A percentile compares a stretch with the other conserved stretches of the same genome.
Evolutionary conservation across 2,329 filamentous ascomycete genomes (phyloP).

Genomic region (Fusarium globosum): DNA sequence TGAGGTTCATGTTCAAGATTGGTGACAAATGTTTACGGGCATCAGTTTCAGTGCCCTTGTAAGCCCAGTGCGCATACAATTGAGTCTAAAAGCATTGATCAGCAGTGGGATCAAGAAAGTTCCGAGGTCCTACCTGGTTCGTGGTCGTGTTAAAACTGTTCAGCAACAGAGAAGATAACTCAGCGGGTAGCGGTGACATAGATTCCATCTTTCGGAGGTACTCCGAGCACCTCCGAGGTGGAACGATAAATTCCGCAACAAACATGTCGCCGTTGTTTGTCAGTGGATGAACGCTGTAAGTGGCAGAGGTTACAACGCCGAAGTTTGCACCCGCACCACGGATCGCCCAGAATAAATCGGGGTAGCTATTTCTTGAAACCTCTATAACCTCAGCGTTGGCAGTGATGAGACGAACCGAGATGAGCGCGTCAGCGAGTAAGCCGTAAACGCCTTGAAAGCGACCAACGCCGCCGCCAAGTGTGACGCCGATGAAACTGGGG

Average conservation of each 20-base stretch:
- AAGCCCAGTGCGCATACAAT: background rate
- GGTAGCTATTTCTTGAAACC: accelerated
- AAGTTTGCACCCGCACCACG: background rate
- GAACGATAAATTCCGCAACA: background rate
- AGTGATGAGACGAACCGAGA: background rate
- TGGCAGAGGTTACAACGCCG: background rate
- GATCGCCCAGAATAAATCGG: background rate
- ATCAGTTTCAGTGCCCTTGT: background rate
- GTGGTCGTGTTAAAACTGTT: background rate
- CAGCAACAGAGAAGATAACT: background rate
- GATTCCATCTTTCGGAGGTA: background rate
- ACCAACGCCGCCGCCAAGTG: background rate
- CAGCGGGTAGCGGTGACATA: background rate
- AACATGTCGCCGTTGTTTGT: background rate
- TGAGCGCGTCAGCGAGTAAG: background rate
- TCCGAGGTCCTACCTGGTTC: background rate
- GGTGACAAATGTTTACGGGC: accelerated
- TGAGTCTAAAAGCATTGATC: background rate
- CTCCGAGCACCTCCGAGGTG: accelerated
- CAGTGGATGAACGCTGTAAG: background rate
- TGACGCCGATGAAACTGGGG: background rate
- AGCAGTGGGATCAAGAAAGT: accelerated
- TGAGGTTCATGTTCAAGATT: background rate
- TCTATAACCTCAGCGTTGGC: accelerated
- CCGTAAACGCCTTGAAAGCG: accelerated